Evolutionary conservation across 1,284 basidiomycete genomes (phyloP), one percentile per base, ranked within the genome.

Genomic region (Apiotrichum brassicae): DNA sequence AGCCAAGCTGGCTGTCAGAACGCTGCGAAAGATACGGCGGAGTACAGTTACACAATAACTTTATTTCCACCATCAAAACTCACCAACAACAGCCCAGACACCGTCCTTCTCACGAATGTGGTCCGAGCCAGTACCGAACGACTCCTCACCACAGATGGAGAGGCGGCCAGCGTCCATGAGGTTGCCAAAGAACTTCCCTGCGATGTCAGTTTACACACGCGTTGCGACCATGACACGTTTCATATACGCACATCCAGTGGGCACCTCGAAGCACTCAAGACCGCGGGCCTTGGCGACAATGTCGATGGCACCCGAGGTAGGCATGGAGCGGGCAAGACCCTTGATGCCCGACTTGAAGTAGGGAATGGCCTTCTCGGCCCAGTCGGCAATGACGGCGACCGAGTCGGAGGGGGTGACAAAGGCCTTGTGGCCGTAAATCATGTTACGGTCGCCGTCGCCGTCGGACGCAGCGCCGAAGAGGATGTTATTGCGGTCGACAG

Each of bases 101-200:
- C 94, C 94, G 67, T 98, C 94, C 81, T 98, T 98, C 78, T 98
- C 94, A 58, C 94, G 87, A 63, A 98, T 95, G 76, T 98, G 94
- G 76, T 98, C 94, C 16, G 94, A 97, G 18, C 94, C 94, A n/a
- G 94, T 98, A 54, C 94, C 94, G 73, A 98, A 98, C 11, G 88
- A 93, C 76, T 98, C 94, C 72, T 98, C 94, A 60, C 94, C 94
- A 66, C 94, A 98, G 70, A 98, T 97, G 44, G 92, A 97, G 35
- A 98, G 81, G 38, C 89, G 81, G 1, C 92, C 93, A 38, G 95
- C 94, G 72, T 98, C 94, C 94, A 98, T 98, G 59, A 98, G 79
- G 77, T 98, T 98, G 47, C 94, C 95, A 69, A 98, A 98, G 82
- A 98, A 98, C 76, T 98, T 98, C 94, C 94, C 89, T 91, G 62